A percentile compares a stretch with the other conserved stretches of the same genome.
These are phyloP conservation scores for Lentinus polychrous DNA, from an alignment of 1,284 basidiomycete species.

Conservation along the genomic window DNA sequence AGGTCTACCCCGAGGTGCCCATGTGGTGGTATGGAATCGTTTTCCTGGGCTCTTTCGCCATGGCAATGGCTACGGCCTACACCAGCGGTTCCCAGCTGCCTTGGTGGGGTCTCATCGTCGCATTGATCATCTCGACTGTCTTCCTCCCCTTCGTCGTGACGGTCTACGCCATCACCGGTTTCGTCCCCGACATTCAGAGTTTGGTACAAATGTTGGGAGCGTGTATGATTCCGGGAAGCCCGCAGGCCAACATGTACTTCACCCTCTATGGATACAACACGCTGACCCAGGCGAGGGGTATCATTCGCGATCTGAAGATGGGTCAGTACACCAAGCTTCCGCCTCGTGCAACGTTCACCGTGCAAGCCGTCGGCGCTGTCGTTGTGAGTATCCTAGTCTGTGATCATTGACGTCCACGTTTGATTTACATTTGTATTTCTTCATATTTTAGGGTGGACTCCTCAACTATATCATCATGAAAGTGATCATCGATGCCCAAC, in stretches of 20 bases:
- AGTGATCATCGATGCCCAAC: conserved; percentile 20
- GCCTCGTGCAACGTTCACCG: conserved; percentile 38
- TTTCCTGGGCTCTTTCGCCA: conserved; percentile 36
- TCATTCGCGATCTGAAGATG: conserved; percentile 37
- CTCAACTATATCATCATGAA: conserved; percentile 26
- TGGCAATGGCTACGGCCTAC: conserved; percentile 38
- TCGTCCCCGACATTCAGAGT: conserved; percentile 14
- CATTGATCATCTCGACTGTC: conserved; percentile 34
- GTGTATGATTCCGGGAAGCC: conserved; percentile 32
- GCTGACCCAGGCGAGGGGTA: conserved; percentile 23
- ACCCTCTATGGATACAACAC: conserved; percentile 32
- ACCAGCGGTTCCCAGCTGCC: conserved; percentile 41
- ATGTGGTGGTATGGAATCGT: conserved; percentile 44
- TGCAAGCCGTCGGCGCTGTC: conserved; percentile 44
- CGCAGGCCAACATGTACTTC: conserved; percentile 37
- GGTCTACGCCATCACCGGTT: conserved; percentile 20
- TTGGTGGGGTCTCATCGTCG: conserved; percentile 43
- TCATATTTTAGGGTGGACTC: conserved; percentile 14
- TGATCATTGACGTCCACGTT: background rate
- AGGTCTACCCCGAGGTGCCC: conserved; percentile 48
- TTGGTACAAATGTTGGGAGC: conserved; percentile 31
- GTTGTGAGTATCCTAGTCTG: conserved; percentile 38
- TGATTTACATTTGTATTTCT: background rate
- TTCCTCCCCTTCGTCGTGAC: conserved; percentile 35
- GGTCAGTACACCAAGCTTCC: conserved; percentile 51